Percentiles rank a stretch among this genome's conserved stretches.
Conservation (phyloP, 1,284 basidiomycete genomes). For the Trichosporon sp. region DNA sequence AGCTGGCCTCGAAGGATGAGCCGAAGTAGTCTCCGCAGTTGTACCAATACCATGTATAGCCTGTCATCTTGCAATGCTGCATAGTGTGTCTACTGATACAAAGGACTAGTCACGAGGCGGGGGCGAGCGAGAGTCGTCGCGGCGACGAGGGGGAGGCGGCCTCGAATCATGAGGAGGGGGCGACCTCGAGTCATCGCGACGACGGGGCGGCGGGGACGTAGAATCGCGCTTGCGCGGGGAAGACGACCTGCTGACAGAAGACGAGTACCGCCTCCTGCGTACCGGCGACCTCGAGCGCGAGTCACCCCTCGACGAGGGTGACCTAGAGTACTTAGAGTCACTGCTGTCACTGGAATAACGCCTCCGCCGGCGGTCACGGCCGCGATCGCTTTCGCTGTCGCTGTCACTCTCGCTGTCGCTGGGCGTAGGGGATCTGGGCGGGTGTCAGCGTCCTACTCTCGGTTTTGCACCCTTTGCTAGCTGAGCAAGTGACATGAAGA, state of each 20-base stretch:
- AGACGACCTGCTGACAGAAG: neutral
- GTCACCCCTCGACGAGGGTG: constrained; percentile 9
- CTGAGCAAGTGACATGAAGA: neutral
- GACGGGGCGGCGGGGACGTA: neutral
- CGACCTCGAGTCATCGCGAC: neutral
- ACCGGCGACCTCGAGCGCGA: neutral
- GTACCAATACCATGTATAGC: neutral
- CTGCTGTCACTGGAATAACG: constrained; percentile 20
- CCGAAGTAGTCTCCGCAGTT: neutral
- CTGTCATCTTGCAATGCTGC: neutral
- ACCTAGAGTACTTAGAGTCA: neutral
- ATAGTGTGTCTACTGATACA: constrained; percentile 1
- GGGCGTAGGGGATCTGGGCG: neutral
- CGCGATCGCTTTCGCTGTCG: neutral
- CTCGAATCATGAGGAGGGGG: constrained; percentile 23
- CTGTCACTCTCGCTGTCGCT: constrained; percentile 16
- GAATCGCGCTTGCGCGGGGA: neutral
- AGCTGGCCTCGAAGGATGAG: constrained; percentile 12
- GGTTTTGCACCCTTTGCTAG: neutral
- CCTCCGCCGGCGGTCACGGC: constrained; percentile 12
- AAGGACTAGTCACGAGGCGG: neutral
- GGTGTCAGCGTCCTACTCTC: neutral
- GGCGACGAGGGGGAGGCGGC: constrained; percentile 28
- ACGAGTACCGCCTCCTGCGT: constrained; percentile 16
- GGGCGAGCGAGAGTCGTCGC: constrained; percentile 4